phyloP scores from a whole-genome alignment of 306 rosid species.

The Hylodesmum podocarpum region DNA sequence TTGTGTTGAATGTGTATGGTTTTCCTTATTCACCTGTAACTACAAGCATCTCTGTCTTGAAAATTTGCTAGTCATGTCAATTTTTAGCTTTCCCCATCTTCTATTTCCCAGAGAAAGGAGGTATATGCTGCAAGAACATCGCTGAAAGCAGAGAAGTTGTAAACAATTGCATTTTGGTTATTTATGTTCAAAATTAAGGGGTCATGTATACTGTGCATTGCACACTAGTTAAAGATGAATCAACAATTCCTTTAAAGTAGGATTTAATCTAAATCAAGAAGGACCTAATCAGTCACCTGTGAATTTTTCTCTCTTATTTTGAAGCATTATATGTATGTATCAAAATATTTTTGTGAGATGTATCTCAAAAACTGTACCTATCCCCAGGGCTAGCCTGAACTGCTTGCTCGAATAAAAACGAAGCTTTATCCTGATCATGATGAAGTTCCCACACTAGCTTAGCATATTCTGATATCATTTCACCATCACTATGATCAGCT shows the following conservation, averaged over 20 bases:
- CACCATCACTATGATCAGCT: conserved; percentile 71
- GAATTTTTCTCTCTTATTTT: background rate
- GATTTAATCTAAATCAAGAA: conserved; percentile 14
- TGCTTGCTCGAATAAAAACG: conserved; percentile 63
- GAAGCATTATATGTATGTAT: background rate
- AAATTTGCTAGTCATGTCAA: conserved; percentile 20
- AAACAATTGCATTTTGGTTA: conserved; percentile 15
- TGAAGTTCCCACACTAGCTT: conserved; percentile 77
- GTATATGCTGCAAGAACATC: conserved; percentile 78
- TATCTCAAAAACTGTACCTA: conserved; percentile 47
- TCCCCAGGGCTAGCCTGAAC: conserved; percentile 54
- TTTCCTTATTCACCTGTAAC: conserved; percentile 19
- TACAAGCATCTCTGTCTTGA: conserved; percentile 14
- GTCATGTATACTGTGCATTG: background rate
- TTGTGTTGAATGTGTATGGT: background rate
- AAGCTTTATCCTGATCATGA: conserved; percentile 54
- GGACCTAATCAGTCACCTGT: background rate
- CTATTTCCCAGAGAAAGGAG: conserved; percentile 79
- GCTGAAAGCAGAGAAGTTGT: conserved; percentile 49
- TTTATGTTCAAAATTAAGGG: conserved; percentile 9
- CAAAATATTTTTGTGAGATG: background rate
- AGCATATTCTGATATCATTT: conserved; percentile 64
- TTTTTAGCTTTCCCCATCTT: conserved; percentile 49
- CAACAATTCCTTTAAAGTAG: conserved; percentile 15
- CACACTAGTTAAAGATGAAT: background rate